phyloP scores from a whole-genome alignment of 2,329 filamentous ascomycete species.

The Diaporthe ampelina region DNA sequence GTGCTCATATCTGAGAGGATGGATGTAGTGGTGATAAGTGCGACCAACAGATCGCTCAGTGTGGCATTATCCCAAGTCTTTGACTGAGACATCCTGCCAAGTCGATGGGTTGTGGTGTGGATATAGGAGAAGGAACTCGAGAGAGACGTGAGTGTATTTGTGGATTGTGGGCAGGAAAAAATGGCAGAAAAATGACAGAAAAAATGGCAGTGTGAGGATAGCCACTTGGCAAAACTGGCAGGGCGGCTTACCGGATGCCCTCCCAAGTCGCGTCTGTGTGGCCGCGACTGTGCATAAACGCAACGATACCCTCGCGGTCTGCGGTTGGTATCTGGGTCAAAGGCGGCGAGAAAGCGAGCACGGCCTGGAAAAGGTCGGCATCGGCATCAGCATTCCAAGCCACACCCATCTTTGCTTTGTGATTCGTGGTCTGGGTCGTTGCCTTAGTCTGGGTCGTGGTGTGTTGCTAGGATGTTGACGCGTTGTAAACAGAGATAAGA shows the following conservation, averaged over 20 bases:
- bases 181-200: too few relatives aligned
- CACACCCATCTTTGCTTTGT: constrained; percentile 46
- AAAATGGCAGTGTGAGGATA: not conserved
- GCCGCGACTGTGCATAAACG: constrained; percentile 42
- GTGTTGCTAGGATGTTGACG: not conserved
- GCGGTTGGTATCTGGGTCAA: constrained; percentile 30
- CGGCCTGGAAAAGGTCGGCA: constrained; percentile 48
- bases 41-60: not conserved
- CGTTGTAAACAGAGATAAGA: too few relatives aligned
- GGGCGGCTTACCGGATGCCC: constrained; percentile 44
- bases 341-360: constrained; percentile 40
- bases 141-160: not conserved
- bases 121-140: not conserved
- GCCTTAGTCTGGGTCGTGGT: not conserved
- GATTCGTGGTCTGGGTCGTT: not conserved
- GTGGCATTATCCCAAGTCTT: not conserved
- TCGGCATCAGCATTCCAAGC: constrained; percentile 49
- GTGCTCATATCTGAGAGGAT: not conserved
- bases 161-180: too few relatives aligned
- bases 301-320: constrained; percentile 42
- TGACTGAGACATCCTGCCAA: constrained; percentile 6
- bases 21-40: constrained; percentile 6
- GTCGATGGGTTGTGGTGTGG: not conserved
- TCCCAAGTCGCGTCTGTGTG: constrained; percentile 45
- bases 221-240: constrained; percentile 12